Conservation (phyloP, 805 yeast species). For the Candida ascalaphidarum region DNA sequence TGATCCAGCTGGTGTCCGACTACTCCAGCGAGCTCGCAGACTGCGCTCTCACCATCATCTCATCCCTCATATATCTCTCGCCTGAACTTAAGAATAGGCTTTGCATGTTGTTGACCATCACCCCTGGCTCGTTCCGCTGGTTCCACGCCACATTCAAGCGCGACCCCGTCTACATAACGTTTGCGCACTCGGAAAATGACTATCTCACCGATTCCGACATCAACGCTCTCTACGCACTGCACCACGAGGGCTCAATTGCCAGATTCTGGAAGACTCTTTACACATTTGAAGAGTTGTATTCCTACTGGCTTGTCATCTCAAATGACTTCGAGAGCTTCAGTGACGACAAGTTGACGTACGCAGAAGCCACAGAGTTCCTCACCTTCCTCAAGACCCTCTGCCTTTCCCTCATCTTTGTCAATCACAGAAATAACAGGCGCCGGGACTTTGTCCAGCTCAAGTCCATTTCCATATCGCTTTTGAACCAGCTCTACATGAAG, state of each 20-base stretch:
- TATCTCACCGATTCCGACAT: constrained; percentile 5
- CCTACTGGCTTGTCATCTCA: constrained; percentile 59
- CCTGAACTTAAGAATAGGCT: constrained; percentile 29
- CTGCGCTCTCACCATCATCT: constrained; percentile 10
- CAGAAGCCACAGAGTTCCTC: constrained; percentile 33
- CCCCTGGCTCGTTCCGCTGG: constrained; percentile 29
- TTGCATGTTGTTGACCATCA: constrained; percentile 32
- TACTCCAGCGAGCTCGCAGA: not conserved
- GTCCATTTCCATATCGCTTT: constrained; percentile 37
- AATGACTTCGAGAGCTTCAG: constrained; percentile 54
- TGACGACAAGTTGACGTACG: constrained; percentile 30
- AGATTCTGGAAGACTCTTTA: constrained; percentile 31
- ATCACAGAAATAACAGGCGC: constrained; percentile 5
- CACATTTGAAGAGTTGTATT: constrained; percentile 51
- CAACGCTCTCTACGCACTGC: too few species aligned
- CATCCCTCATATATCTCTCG: constrained; percentile 25
- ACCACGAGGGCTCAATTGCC: too few species aligned
- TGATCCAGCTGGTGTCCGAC: not conserved
- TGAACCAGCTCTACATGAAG: constrained; percentile 58
- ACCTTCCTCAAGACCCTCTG: constrained; percentile 43
- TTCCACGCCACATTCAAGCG: constrained; percentile 16
- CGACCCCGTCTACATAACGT: constrained; percentile 8
- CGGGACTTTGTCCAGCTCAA: constrained; percentile 7
- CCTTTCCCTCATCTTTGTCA: constrained; percentile 42
- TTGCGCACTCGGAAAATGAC: constrained; percentile 5